These are phyloP conservation scores for Silene uniflora DNA, from an alignment of 148 eudicot species.

Conservation along the genomic window DNA sequence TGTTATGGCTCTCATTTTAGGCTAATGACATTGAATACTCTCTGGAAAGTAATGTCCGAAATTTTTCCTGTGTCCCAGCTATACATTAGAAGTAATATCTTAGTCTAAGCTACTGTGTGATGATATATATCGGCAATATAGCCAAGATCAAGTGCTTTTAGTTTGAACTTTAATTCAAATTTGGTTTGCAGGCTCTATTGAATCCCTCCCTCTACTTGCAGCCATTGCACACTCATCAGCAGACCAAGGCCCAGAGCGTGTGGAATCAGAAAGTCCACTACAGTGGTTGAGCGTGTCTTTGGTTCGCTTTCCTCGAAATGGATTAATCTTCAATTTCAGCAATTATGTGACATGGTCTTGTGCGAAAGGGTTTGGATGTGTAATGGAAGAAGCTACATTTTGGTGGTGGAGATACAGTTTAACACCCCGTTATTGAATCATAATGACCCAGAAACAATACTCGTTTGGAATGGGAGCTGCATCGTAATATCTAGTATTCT, in stretches of 20 bases:
- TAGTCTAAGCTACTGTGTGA: too few relatives aligned
- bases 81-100: too few relatives aligned
- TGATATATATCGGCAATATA: too few relatives aligned
- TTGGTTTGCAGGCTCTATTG: slow-evolving; percentile 56
- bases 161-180: neutral
- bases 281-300: slow-evolving; percentile 49
- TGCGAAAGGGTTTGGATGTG: slow-evolving; percentile 42
- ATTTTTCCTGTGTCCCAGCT: too few relatives aligned
- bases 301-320: slow-evolving; percentile 31
- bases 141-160: neutral
- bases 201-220: slow-evolving; percentile 96
- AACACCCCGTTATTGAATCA: neutral
- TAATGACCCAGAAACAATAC: too few relatives aligned
- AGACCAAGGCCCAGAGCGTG: slow-evolving; percentile 46
- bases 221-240: slow-evolving; percentile 66
- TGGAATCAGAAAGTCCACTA: slow-evolving; percentile 73
- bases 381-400: slow-evolving; percentile 25
- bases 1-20: too few relatives aligned
- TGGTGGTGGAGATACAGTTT: slow-evolving; percentile 10
- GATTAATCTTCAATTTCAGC: slow-evolving; percentile 60
- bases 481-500: too few relatives aligned
- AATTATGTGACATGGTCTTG: slow-evolving; percentile 57
- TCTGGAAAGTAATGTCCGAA: too few relatives aligned
- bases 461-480: too few relatives aligned
- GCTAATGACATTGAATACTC: too few relatives aligned